Conservation (phyloP, 2,329 filamentous ascomycete species). For the Blastomyces gilchristii region DNA sequence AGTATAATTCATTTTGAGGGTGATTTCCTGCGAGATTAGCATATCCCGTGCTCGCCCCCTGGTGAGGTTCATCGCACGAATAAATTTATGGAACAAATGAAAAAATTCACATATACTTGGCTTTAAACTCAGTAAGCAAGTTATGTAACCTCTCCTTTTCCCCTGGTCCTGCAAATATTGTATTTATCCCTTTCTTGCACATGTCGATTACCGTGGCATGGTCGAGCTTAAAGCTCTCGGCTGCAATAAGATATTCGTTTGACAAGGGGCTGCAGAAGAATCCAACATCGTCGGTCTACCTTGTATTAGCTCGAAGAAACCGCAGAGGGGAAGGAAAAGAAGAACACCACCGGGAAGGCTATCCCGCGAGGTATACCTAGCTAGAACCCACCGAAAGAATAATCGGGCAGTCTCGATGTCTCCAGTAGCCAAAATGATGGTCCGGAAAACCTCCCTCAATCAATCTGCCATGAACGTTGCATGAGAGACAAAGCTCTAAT, state of each 20-base stretch:
- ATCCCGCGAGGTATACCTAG: not conserved
- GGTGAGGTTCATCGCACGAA: not conserved
- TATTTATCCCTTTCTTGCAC: constrained; percentile 50
- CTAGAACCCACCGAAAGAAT: constrained; percentile 54
- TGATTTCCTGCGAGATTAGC: not conserved
- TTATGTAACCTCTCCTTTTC: constrained; percentile 40
- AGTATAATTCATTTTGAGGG: not conserved
- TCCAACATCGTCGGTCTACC: constrained; percentile 71
- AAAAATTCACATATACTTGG: constrained; percentile 4
- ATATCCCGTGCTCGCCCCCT: not conserved
- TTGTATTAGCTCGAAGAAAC: not conserved
- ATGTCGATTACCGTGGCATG: constrained; percentile 43
- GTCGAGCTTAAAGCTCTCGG: constrained; percentile 55
- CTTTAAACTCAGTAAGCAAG: constrained; percentile 20
- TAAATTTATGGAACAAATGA: not conserved
- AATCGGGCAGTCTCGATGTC: constrained; percentile 48
- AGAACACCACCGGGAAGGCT: not conserved
- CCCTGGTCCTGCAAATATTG: constrained; percentile 55
- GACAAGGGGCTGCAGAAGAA: constrained; percentile 68
- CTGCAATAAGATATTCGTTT: constrained; percentile 65
- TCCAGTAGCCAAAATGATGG: constrained; percentile 72
- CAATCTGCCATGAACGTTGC: constrained; percentile 69
- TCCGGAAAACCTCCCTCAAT: constrained; percentile 53
- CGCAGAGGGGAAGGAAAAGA: not conserved
- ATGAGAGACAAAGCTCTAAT: constrained; percentile 67